phyloP scores from a whole-genome alignment of 78 protist species.

The Parvularia atlantis region DNA sequence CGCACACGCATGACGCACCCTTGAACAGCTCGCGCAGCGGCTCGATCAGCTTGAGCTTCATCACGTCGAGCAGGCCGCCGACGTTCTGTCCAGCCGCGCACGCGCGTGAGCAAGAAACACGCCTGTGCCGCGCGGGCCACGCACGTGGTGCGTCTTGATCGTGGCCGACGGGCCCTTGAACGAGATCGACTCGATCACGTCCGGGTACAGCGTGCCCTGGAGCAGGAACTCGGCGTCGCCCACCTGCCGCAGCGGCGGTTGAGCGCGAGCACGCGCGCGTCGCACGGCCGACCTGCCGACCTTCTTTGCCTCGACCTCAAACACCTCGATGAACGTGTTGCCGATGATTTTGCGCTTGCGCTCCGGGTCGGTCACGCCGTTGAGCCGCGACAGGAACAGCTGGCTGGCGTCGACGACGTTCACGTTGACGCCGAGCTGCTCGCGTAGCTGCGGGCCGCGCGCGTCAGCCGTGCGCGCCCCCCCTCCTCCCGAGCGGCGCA shows the following conservation, averaged over 20 bases:
- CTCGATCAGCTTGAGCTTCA: constrained; percentile 30
- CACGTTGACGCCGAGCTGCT: too few relatives aligned
- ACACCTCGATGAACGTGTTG: constrained; percentile 47
- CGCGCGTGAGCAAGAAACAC: too few relatives aligned
- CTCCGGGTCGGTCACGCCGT: constrained; percentile 27
- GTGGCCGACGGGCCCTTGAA: not conserved
- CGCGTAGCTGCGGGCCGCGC: too few relatives aligned
- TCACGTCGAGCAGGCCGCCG: not conserved
- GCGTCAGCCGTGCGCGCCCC: too few relatives aligned
- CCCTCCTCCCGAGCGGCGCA: too few relatives aligned
- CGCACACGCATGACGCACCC: too few relatives aligned
- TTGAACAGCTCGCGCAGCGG: constrained; percentile 43
- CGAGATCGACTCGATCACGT: constrained; percentile 38
- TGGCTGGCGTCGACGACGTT: too few relatives aligned
- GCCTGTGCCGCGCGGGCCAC: too few relatives aligned
- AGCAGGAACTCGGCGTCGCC: constrained; percentile 4
- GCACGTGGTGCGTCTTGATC: constrained; percentile 57
- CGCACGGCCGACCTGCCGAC: not conserved
- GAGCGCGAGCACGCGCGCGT: too few relatives aligned
- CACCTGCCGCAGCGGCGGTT: too few relatives aligned
- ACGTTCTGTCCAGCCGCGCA: constrained; percentile 28
- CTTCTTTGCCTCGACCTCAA: not conserved
- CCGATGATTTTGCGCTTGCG: constrained; percentile 60
- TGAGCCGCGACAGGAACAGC: too few relatives aligned
- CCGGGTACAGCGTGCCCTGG: constrained; percentile 66